Evolutionary conservation across 345 rosid genomes (phyloP), one percentile per base, ranked within the genome.

Genomic region (Kernera saxatilis): DNA sequence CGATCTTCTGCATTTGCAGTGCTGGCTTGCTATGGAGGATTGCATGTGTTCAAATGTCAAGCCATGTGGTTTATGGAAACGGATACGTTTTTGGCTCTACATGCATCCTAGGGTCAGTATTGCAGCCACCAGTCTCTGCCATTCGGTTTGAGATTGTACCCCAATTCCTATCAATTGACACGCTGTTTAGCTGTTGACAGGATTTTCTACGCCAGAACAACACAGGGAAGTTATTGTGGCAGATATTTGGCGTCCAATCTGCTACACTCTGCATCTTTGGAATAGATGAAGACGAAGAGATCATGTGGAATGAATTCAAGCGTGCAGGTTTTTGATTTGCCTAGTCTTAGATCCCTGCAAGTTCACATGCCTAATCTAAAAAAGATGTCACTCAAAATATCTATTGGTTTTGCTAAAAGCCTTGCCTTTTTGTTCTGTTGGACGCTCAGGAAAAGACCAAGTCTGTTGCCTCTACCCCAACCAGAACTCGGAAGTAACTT

Each of bases 21-120:
- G 99, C 70, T 94, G 99, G 96, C 96, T 94, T 83, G 85, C 98
- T 63, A 52, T 78, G 83, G 96, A 88, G 72, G 99, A 94, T 77
- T 94, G 98, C 44, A 94, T 88, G 98, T 88, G 99, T 71, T 82
- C 85, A 22, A 80, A 79, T 72, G 69, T 94, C 40, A 80, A 78
- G 82, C 84, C 84, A 14, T 83, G 79, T 45, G 55, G 81, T 52
- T 72, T 94, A 14, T 88, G 93, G 96, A 76, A 73, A 64, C 86
- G 83, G 57, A 78, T 94, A 26, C 86, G 84, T 7, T 89, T 91
- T 78, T 94, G 99, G 99, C 59, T 94, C 58, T 94, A 94, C 69
- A 91, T 94, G 99, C 99, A 91, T 82, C 99, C 99, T 43, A 91
- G 91, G 96, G 99, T 91, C 71, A 25, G 82, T 48, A 29, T 69